Percentiles rank a stretch among this genome's conserved stretches.
phyloP scores from a whole-genome alignment of 1,139 yeast species.

The Pichia sp. region DNA sequence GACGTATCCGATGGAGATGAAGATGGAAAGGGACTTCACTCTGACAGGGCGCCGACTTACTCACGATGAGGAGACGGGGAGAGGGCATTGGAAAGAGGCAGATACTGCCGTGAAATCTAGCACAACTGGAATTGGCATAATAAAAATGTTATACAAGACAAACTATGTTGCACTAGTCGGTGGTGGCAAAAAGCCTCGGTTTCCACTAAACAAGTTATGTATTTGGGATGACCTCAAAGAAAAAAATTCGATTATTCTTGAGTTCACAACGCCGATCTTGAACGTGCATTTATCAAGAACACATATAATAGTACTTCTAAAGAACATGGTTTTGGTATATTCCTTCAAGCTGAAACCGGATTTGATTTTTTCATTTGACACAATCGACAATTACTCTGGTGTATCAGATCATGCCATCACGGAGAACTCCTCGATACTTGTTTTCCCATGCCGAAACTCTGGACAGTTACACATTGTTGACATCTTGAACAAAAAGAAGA shows the following conservation, averaged over 20 bases:
- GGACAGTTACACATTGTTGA: conserved; percentile 84
- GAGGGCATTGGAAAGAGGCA: background rate
- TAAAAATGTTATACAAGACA: conserved; percentile 82
- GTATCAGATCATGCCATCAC: conserved; percentile 57
- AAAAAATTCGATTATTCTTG: conserved; percentile 68
- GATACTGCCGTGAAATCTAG: background rate
- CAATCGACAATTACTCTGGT: conserved; percentile 64
- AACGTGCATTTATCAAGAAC: conserved; percentile 73
- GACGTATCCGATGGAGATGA: conserved; percentile 77
- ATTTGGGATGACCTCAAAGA: conserved; percentile 91
- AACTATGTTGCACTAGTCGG: conserved; percentile 87
- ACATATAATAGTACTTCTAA: conserved; percentile 67
- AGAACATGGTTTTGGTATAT: conserved; percentile 65
- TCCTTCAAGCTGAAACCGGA: conserved; percentile 79
- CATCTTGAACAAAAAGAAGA: conserved; percentile 45
- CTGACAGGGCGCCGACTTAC: background rate
- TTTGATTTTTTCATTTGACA: conserved; percentile 65
- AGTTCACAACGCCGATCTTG: conserved; percentile 69
- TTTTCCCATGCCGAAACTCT: conserved; percentile 62
- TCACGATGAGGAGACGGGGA: background rate
- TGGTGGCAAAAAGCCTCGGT: conserved; percentile 76
- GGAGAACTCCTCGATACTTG: conserved; percentile 41
- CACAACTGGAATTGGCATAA: conserved; percentile 61
- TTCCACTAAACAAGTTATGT: conserved; percentile 69
- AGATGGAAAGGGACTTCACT: conserved; percentile 61